Conservation (phyloP, 1,284 basidiomycete genomes). For the Stygiomarasmius scandens region DNA sequence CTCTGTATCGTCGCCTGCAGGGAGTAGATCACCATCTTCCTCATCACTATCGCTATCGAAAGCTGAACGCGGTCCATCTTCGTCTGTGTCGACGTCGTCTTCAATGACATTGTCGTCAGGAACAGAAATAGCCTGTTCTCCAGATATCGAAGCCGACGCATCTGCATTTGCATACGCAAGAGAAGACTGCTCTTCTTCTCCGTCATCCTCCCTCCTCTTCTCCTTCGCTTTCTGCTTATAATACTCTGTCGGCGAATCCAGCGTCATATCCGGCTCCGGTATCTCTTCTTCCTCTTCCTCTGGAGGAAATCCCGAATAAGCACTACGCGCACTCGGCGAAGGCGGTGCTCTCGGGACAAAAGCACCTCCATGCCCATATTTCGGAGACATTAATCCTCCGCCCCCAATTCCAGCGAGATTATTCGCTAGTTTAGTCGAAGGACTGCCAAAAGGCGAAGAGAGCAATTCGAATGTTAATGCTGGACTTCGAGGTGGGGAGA, state of each 20-base stretch:
- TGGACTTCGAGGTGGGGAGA: constrained; percentile 56
- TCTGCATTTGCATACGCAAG: background rate
- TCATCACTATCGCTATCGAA: constrained; percentile 14
- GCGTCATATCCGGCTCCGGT: background rate
- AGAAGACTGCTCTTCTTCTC: background rate
- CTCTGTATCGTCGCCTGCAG: constrained; percentile 14
- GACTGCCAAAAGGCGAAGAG: constrained; percentile 59
- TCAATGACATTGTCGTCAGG: constrained; percentile 1
- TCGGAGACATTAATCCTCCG: constrained; percentile 32
- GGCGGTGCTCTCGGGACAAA: constrained; percentile 19
- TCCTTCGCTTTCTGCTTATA: constrained; percentile 2
- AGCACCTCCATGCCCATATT: constrained; percentile 15
- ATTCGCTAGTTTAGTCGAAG: constrained; percentile 40
- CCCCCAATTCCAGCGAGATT: background rate
- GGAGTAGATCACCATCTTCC: constrained; percentile 14
- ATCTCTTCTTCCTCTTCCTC: background rate
- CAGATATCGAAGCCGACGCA: too few relatives aligned
- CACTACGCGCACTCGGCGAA: constrained; percentile 11
- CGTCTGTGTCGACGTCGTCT: constrained; percentile 11
- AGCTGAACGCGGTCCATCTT: constrained; percentile 12
- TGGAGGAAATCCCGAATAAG: background rate
- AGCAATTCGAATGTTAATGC: constrained; percentile 54
- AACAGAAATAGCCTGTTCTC: too few relatives aligned
- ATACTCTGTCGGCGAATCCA: constrained; percentile 18
- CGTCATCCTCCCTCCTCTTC: too few relatives aligned